Conservation (phyloP, 768 basidiomycete genomes). For the Fistulinella prunicolor region DNA sequence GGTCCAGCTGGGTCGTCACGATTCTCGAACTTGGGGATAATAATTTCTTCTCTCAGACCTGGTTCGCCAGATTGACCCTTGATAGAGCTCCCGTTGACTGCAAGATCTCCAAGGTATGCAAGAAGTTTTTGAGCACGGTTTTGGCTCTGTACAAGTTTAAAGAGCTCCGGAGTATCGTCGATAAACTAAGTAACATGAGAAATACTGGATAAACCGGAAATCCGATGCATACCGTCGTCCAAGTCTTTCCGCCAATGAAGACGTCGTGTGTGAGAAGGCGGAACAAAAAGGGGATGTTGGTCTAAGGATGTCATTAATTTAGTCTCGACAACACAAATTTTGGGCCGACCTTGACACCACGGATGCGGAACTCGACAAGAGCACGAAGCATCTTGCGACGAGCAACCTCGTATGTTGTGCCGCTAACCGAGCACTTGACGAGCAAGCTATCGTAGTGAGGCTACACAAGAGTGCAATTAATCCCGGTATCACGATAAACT, state of each 20-base stretch:
- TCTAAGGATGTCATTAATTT: slow-evolving; percentile 44
- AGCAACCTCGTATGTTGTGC: slow-evolving; percentile 98
- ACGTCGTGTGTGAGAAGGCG: slow-evolving; percentile 94
- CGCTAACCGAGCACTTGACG: slow-evolving; percentile 93
- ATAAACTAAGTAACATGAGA: slow-evolving; percentile 67
- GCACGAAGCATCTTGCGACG: slow-evolving; percentile 99
- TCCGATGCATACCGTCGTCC: slow-evolving; percentile 74
- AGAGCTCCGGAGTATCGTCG: slow-evolving; percentile 98
- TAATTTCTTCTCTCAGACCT: slow-evolving; percentile 85
- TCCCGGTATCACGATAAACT: neutral
- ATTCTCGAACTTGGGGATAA: slow-evolving; percentile 77
- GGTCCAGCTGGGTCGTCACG: slow-evolving; percentile 71
- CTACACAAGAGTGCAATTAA: slow-evolving; percentile 36
- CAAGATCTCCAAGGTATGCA: slow-evolving; percentile 94
- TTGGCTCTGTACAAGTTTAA: slow-evolving; percentile 96
- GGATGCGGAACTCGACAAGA: slow-evolving; percentile 99
- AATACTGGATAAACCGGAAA: neutral
- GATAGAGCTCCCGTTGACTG: slow-evolving; percentile 97
- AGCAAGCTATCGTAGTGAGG: slow-evolving; percentile 98
- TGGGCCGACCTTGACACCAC: slow-evolving; percentile 82
- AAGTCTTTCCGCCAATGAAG: slow-evolving; percentile 95
- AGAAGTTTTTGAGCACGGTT: slow-evolving; percentile 98
- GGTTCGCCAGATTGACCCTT: slow-evolving; percentile 96
- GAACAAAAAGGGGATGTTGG: slow-evolving; percentile 99
- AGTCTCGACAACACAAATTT: neutral